These are phyloP conservation scores for Mycena amicta DNA, from an alignment of 768 basidiomycete species.

Conservation along the genomic window DNA sequence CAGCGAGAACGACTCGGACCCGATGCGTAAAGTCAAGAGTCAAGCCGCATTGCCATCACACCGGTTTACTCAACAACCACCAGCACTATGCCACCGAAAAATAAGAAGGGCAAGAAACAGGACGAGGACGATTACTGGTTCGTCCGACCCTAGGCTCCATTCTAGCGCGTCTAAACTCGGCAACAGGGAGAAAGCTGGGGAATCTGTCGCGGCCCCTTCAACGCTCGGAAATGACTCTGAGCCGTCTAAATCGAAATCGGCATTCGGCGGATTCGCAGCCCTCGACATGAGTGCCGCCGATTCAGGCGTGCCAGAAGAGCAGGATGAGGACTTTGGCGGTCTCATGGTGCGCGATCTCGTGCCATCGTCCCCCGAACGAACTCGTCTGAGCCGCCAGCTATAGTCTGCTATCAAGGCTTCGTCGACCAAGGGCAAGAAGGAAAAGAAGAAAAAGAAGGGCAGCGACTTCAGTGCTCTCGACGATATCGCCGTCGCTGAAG, in stretches of 20 bases:
- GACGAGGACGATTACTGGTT: constrained; percentile 88
- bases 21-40: no score
- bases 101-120: constrained; percentile 81
- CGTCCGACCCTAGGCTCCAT: constrained; percentile 20
- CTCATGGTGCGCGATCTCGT: constrained; percentile 59
- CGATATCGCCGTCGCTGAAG: constrained; percentile 30
- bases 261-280: constrained; percentile 56
- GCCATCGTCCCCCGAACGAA: constrained; percentile 9
- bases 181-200: constrained; percentile 66
- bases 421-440: constrained; percentile 50
- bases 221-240: constrained; percentile 47
- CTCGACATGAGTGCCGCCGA: constrained; percentile 45
- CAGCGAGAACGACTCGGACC: no score
- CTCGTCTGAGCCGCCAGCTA: no score
- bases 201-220: constrained; percentile 48
- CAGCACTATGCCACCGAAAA: constrained; percentile 52
- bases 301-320: constrained; percentile 47
- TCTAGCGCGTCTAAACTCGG: constrained; percentile 22
- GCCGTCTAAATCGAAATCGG: constrained; percentile 31
- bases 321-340: constrained; percentile 73
- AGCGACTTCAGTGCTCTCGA: constrained; percentile 34
- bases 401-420: constrained; percentile 70
- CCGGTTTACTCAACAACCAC: constrained; percentile 8
- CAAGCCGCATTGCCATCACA: neutral
- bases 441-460: constrained; percentile 55